Conservation (phyloP, 2,329 filamentous ascomycete genomes). For the Fusarium haematococcum region DNA sequence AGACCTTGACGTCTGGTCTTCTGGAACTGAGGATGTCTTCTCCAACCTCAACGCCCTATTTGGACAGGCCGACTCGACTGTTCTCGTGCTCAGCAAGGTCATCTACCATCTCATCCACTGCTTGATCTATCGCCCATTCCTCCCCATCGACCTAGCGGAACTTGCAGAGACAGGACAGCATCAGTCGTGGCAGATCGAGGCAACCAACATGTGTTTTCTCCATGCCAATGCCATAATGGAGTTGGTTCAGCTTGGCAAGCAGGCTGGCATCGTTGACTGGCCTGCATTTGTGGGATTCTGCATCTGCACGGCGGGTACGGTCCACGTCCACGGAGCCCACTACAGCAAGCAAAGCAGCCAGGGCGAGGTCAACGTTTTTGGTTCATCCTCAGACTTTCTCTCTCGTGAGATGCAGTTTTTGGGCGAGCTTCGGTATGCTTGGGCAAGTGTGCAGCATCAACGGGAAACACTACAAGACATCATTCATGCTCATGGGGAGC, state of each 20-base stretch:
- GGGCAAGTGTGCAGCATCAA: conserved; percentile 84
- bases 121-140: conserved; percentile 86
- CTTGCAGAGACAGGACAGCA: conserved; percentile 84
- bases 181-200: conserved; percentile 93
- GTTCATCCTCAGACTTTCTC: conserved; percentile 74
- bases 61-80: conserved; percentile 81
- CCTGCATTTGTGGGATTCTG: conserved; percentile 89
- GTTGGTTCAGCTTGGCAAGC: conserved; percentile 81
- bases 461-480: conserved; percentile 82
- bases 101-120: conserved; percentile 91
- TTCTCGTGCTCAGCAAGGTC: conserved; percentile 84
- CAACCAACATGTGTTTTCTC: conserved; percentile 86
- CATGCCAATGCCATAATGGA: conserved; percentile 91
- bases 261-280: conserved; percentile 82
- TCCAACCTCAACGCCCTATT: conserved; percentile 81
- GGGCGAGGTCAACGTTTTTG: conserved; percentile 72
- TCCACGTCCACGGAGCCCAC: conserved; percentile 87
- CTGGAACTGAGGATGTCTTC: conserved; percentile 83
- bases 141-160: conserved; percentile 86
- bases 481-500: conserved; percentile 81
- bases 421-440: conserved; percentile 78
- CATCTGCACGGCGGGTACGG: conserved; percentile 86
- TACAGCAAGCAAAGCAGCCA: conserved; percentile 69
- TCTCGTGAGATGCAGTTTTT: conserved; percentile 84
- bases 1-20: conserved; percentile 86